Evolutionary conservation across 306 rosid genomes (phyloP), one percentile per base, ranked within the genome.

Genomic region (Hippophae rhamnoides): DNA sequence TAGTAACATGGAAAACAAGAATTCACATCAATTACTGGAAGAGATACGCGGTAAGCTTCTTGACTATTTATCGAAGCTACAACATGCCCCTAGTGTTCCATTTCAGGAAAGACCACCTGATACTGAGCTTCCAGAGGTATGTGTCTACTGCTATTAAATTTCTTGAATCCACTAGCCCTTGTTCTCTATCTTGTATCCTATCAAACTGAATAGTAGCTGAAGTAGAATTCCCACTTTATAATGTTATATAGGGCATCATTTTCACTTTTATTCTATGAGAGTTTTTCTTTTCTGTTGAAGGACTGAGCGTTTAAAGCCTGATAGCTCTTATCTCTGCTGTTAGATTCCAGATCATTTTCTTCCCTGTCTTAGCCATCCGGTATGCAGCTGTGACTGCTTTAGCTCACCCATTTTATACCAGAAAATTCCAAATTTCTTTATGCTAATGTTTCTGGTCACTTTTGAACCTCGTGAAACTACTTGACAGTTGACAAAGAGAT

Each of bases 1-100:
- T 68, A 88, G 96, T 75, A 88, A 88, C 79, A 88, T 88, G 94
- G 96, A 88, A 76, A 88, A 88, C 76, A 88, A 88, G 67, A 88
- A 88, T 72, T 74, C 96, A n/a, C 94, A 10, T 52, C 74, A 50
- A 55, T 74, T 78, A 62, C 71, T 88, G 42, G 96, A 88, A 53
- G 87, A 82, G 68, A 82, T 88, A 60, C 84, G 83, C 58, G 68
- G 80, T 18, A 82, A 70, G 70, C 94, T 88, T 67, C 89, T 88
- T 69, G 96, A 88, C 14, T 64, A 88, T 65, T 87, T 88, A 51
- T 78, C 96, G 58, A 78, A 72, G 72, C 77, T 88, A 76, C 96
- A 82, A 72, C 96, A 88, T 80, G 94, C 90, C 43, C 96, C 96
- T 47, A 88, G 94, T 70, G 90, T 82, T 67, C 89, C 68, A 67